Base-by-base conservation (phyloP, 208 protist genomes). In the Trypanosoma conorhini region DNA sequence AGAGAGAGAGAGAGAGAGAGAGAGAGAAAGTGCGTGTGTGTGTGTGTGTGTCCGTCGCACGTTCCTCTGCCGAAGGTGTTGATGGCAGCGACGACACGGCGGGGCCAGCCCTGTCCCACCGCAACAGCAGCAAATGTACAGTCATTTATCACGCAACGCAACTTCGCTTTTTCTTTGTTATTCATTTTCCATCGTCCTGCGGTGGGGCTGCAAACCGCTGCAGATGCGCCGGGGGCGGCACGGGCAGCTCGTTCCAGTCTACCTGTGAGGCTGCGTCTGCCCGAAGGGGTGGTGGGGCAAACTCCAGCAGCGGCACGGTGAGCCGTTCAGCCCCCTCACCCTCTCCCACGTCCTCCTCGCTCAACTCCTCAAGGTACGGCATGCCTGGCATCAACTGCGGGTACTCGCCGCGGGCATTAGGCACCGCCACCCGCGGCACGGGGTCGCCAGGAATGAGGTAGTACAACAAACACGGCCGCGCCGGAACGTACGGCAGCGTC, bases 391-490 rank as follows among this genome's bases (percentile, higher is more conserved):
- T 80, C 13, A 95, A 74, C 13, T 85, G 44, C 0, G 65, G 67
- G 62, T 87, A 95, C 79, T 90, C 90, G 19, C 90, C 90, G 12
- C 90, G 82, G 15, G 82, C 77, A 51, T 95, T 93, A 31, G 87
- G 87, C 68, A 88, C 84, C 22, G 61, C 69, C 38, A 89, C 80
- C 10, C 87, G 87, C 71, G 75, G 82, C 21, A 93, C 82, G 0
- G 74, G 62, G 44, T 92, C 84, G 30, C 82, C 85, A 0, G 90
- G 90, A 17, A 95, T 74, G n/a, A 87, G 60, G 60, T 95, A 95
- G 62, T 91, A 88, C 35, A 95, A n/a, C 21, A 91, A 67, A 74
- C 90, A 93, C 31, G 87, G 86, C 15, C 67, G 59, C 1, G 31
- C 0, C 0, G 90, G 90, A 0, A 69, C 83, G 70, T 93, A 95